A percentile compares a stretch with the other conserved stretches of the same genome.
Conservation (phyloP, 2,329 filamentous ascomycete species). For the Trichoderma polysporum region DNA sequence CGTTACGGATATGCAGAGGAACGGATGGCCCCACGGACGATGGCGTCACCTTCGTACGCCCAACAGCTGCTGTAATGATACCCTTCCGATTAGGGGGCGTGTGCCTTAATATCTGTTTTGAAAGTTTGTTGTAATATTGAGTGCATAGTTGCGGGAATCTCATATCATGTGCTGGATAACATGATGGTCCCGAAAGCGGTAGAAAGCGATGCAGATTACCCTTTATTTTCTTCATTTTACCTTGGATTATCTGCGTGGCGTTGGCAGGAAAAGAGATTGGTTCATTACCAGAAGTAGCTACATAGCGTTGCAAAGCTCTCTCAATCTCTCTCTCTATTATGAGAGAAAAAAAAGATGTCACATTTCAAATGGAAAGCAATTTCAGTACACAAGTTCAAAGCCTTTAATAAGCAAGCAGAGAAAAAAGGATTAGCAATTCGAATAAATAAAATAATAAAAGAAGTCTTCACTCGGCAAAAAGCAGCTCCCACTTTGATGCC, state of each 20-base stretch:
- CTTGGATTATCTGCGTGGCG: constrained; percentile 4
- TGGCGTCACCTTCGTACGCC: neutral
- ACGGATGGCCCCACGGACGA: neutral
- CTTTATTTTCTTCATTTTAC: neutral
- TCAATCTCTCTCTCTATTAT: neutral
- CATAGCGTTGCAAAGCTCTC: neutral
- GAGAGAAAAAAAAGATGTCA: neutral
- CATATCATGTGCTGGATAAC: constrained; percentile 8
- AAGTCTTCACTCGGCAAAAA: constrained; percentile 4
- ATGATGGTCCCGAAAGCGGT: neutral
- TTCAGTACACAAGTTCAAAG: neutral
- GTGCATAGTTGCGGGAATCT: neutral
- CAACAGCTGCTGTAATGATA: neutral
- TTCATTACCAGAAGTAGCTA: neutral
- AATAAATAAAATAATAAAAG: neutral
- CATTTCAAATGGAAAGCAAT: neutral
- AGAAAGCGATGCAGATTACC: neutral
- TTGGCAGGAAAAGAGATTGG: neutral
- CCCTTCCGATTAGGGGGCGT: neutral
- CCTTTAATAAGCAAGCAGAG: neutral
- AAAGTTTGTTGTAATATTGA: neutral
- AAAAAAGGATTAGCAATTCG: neutral
- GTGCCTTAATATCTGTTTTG: too few species aligned
- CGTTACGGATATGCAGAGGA: constrained; percentile 8
- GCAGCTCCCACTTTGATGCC: constrained; percentile 2